Evolutionary conservation across 441 rosid species (phyloP), one percentile per base, ranked within the genome.

Genomic region (Erodium trifolium): DNA sequence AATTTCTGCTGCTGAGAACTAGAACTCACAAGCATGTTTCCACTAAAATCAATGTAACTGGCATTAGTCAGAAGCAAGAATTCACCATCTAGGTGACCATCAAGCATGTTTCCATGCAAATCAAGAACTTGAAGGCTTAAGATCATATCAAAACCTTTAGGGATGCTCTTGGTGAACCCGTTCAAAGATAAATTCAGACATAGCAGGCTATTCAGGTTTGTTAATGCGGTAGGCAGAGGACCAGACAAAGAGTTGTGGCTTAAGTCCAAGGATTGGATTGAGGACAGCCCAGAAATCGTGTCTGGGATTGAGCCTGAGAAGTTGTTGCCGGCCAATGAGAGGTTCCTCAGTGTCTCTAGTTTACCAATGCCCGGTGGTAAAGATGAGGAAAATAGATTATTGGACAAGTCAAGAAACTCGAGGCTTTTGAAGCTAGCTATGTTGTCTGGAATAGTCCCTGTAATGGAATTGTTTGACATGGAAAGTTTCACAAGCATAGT

Each of bases 401-500:
- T 76, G 6, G 99, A 91, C 37, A 94, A 72, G 73, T 94, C 96
- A 67, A 94, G 76, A 78, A 85, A 87, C 82, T 86, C 85, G 6
- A 94, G 96, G 79, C 81, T 86, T 72, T 73, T 81, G 82, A 90
- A 86, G 76, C 70, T 77, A 29, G 81, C 90, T 23, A 91, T 77
- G 66, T 82, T 86, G 63, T 74, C 79, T 14, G 99, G 97, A 53
- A 94, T 72, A 59, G 76, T 71, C 45, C 97, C 96, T 0, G 87
- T 69, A 34, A 94, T 87, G 68, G 91, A 88, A 79, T 94, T 94
- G 81, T 90, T 90, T 3, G 93, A 72, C 91, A 94, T 82, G 17
- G 99, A 94, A 47, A 94, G 96, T 27, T 86, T 91, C 68, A 86
- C 90, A 75, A 94, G 99, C 87, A 76, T 85, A 2, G 96, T 87